Evolutionary conservation across 495 filamentous ascomycete species (phyloP).

Genomic region (Xylaria flabelliformis): DNA sequence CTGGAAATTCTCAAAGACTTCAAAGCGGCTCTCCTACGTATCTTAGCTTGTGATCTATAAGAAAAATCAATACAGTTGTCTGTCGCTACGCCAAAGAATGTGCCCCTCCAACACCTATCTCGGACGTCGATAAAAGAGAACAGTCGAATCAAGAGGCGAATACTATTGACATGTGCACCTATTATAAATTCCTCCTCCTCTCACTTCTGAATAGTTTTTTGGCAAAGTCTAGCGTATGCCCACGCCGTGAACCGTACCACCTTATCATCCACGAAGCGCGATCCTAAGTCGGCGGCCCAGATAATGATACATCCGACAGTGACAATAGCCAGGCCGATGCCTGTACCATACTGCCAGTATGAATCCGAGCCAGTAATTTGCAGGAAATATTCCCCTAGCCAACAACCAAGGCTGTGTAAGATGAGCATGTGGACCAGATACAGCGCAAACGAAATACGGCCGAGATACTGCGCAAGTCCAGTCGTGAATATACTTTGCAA

Average conservation of each 20-base stretch:
- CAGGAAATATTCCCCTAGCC: constrained; percentile 31
- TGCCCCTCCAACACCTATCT: background rate
- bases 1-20: background rate
- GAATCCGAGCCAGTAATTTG: constrained; percentile 13
- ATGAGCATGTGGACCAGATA: constrained; percentile 72
- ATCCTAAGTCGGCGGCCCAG: constrained; percentile 26
- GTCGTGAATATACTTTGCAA: constrained; percentile 63
- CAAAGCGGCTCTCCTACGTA: background rate
- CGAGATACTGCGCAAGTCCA: constrained; percentile 67
- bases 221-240: constrained; percentile 21
- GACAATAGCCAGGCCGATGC: constrained; percentile 17
- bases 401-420: constrained; percentile 50
- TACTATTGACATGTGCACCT: background rate
- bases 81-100: background rate
- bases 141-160: background rate
- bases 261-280: constrained; percentile 26
- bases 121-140: background rate
- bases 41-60: background rate
- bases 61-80: background rate
- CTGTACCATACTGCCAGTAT: constrained; percentile 21
- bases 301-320: constrained; percentile 17
- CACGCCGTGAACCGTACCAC: constrained; percentile 25
- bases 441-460: constrained; percentile 67
- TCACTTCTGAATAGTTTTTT: background rate
- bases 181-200: too few species aligned